Evolutionary conservation across 257 asterid species (phyloP), one percentile per base, ranked within the genome.

Genomic region (Petunia secreta): DNA sequence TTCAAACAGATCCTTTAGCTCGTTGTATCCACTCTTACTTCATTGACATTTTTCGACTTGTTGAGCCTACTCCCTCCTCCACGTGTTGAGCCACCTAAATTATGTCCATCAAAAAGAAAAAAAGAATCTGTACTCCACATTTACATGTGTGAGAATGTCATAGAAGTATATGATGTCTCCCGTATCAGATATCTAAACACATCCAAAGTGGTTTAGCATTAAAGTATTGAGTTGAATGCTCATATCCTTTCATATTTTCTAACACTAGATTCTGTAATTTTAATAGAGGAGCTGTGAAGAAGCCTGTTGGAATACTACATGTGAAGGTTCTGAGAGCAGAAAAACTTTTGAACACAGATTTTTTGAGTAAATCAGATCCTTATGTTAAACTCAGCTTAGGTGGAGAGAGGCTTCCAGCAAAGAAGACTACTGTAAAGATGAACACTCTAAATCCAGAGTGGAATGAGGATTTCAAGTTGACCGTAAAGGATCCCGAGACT

Each of bases 271-370:
- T 69, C 50, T 48, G 34, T 16, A 5, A 39, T 37, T 63, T 67
- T 16, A 11, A 63, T 84, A 92, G 97, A 79, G 92, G 91, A 82
- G 94, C 95, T 75, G 85, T 87, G 46, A 91, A 87, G 90, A 94
- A 93, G 87, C 96, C 98, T 2, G 91, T 94, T 0, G 98, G 98
- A 67, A 93, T 94, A 83, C 87, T 94, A 58, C 93, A 88, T 43
- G 98, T 91, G 53, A 90, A 91, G 83, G 87, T 94, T 77, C 84
- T 92, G 75, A 87, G 89, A 79, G 98, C 98, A 15, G 73, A 2
- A 58, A 85, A 88, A 39, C 97, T 94, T 57, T 44, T 91, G 75
- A 88, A 92, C 78, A 92, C 40, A 91, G 98, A 92, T 82, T 85
- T 92, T 75, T 71, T 94, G 1, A 78, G 90, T 25, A 81, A 85